Percentiles rank a stretch among this genome's conserved stretches.
Conservation (phyloP, 2,329 filamentous ascomycete genomes). For the Monosporascus sp. region DNA sequence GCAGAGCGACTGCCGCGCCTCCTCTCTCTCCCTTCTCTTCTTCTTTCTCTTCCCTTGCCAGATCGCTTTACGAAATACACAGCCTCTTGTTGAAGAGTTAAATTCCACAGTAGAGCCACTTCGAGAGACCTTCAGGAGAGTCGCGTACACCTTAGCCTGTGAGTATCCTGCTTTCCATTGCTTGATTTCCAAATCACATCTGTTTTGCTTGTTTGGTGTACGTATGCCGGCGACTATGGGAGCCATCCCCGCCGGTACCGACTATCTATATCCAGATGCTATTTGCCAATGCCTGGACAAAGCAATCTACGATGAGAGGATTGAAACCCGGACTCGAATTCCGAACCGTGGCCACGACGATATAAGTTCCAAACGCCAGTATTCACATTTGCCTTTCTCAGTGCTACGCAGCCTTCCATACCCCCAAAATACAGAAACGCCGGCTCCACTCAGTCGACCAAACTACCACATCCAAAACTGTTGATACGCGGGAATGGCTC, state of each 20-base stretch:
- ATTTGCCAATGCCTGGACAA: neutral
- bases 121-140: conserved; percentile 2
- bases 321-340: neutral
- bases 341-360: neutral
- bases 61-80: conserved; percentile 19
- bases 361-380: neutral
- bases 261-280: neutral
- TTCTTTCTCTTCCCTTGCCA: conserved; percentile 27
- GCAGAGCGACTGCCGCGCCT: conserved; percentile 25
- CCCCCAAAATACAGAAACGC: conserved; percentile 12
- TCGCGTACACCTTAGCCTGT: neutral
- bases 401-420: neutral
- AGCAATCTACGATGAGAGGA: neutral
- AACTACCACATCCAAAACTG: neutral
- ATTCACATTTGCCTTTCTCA: neutral
- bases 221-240: no score
- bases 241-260: no score
- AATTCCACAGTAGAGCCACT: conserved; percentile 5
- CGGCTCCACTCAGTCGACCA: conserved; percentile 1
- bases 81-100: conserved; percentile 12
- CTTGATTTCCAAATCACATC: neutral
- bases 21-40: conserved; percentile 19
- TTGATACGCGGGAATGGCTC: neutral
- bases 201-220: neutral
- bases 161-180: neutral